Conservation (phyloP, 176 grass and related monocot species). For the Eleusine coracana region DNA sequence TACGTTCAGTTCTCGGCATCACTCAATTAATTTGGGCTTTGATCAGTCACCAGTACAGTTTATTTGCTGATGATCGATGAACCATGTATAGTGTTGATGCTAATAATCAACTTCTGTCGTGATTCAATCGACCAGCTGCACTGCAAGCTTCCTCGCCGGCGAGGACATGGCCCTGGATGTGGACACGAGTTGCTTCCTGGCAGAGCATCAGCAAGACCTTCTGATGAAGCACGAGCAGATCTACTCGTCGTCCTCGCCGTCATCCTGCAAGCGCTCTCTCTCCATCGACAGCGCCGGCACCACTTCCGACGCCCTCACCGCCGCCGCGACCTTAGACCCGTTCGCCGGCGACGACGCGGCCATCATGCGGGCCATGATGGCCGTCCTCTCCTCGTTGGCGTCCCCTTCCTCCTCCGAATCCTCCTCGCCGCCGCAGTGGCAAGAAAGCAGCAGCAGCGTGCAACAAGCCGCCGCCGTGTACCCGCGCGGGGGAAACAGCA, state of each 20-base stretch:
- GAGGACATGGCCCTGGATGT: constrained; percentile 28
- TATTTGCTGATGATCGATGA: too few species aligned
- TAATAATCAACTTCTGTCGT: not conserved
- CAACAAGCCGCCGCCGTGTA: not conserved
- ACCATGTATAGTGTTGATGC: not conserved
- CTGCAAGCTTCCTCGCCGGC: constrained; percentile 33
- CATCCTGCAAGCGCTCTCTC: constrained; percentile 53
- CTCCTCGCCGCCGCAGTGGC: constrained; percentile 20
- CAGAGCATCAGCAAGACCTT: not conserved
- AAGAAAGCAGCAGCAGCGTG: not conserved
- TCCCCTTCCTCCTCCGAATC: constrained; percentile 65
- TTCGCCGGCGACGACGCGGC: constrained; percentile 51
- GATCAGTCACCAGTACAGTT: not conserved
- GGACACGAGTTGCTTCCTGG: constrained; percentile 33
- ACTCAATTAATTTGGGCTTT: not conserved
- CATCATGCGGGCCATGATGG: constrained; percentile 82
- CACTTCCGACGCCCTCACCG: not conserved
- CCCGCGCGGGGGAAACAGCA: not conserved
- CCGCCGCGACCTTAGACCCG: not conserved
- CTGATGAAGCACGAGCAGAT: not conserved
- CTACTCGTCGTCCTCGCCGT: constrained; percentile 36
- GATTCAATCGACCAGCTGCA: not conserved
- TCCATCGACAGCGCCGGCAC: constrained; percentile 60
- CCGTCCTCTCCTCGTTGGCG: constrained; percentile 74
- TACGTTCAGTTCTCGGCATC: not conserved